phyloP scores from a whole-genome alignment of 768 basidiomycete species.

The Artomyces pyxidatus region DNA sequence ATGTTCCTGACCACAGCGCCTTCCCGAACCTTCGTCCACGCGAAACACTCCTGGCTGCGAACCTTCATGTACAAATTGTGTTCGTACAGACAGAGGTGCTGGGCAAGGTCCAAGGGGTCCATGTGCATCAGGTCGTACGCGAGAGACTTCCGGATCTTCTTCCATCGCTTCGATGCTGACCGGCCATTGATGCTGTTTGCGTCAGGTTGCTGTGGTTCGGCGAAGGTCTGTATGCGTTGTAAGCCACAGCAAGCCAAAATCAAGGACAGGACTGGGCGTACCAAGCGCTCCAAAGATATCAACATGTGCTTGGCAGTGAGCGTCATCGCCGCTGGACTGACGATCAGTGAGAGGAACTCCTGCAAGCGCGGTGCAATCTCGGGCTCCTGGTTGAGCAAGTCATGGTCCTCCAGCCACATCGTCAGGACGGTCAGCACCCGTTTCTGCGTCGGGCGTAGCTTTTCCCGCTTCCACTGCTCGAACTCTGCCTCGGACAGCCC shows the following conservation, averaged over 20 bases:
- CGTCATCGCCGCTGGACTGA: slow-evolving; percentile 32
- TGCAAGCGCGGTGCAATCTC: slow-evolving; percentile 49
- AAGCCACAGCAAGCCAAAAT: background rate
- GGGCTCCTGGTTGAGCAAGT: slow-evolving; percentile 57
- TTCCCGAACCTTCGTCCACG: slow-evolving; percentile 38
- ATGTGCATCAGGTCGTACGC: slow-evolving; percentile 58
- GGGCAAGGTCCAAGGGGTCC: slow-evolving; percentile 63
- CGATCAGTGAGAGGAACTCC: slow-evolving; percentile 40
- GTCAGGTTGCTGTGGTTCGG: slow-evolving; percentile 3
- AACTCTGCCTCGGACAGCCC: slow-evolving; percentile 43
- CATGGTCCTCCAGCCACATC: slow-evolving; percentile 55
- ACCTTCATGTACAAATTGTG: slow-evolving; percentile 61
- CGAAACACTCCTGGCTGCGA: slow-evolving; percentile 65
- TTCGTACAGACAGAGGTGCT: slow-evolving; percentile 77
- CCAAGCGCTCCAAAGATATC: slow-evolving; percentile 46
- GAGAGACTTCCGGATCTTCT: slow-evolving; percentile 39
- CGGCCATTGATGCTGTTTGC: background rate
- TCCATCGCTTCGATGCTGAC: slow-evolving; percentile 22
- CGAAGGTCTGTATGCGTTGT: slow-evolving; percentile 10
- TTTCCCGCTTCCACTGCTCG: slow-evolving; percentile 57
- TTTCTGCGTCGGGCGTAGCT: slow-evolving; percentile 54
- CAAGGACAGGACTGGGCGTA: slow-evolving; percentile 24
- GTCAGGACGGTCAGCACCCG: slow-evolving; percentile 48
- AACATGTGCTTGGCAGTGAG: slow-evolving; percentile 41
- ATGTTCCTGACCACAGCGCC: slow-evolving; percentile 37